Base-by-base conservation (phyloP, 768 basidiomycete genomes). In the Kwoniella shandongensis region DNA sequence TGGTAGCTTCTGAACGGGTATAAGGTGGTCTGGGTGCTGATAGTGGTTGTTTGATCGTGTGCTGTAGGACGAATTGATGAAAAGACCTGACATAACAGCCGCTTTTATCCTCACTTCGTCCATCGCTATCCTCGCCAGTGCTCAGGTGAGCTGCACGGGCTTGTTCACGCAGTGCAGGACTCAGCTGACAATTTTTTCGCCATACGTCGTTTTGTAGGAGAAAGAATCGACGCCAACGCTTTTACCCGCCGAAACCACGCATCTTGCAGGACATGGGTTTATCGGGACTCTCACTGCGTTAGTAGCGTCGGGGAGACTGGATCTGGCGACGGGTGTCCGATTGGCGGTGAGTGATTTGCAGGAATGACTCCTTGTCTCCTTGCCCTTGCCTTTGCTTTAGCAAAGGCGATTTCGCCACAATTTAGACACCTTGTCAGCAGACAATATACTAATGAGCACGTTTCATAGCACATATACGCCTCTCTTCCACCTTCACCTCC, bases 211-310 rank as follows among this genome's bases (percentile, higher is more conserved):
- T n/a, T n/a, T 22, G 17, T 51, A 73, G 69, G 71, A 73, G 42
- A 45, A 57, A 41, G 49, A 55, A 4, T 44, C 54, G 3, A 57
- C 57, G 8, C 41, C 49, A 18, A 59, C 63, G 4, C 42, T 71
- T 17, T 44, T 75, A 7, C 74, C 74, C 20, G 39, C 51, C 13
- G 67, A 65, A 7, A 70, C 66, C 17, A 65, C 64, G 5, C 66
- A 72, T 52, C 64, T 75, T 17, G 69, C 67, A n/a, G 74, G 74
- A 20, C 72, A 75, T 44, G 74, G 74, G 12, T 75, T 75, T 57
- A 65, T 75, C 45, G 74, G 74, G 1, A 72, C 72, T 23, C 51
- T 75, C 17, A 72, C 74, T 3, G 65, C 69, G 1, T 53, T 75
- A n/a, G 74, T 75, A 4, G 74, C 69, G 12, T 59, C 66, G 12